A percentile compares a stretch with the other conserved stretches of the same genome.
Evolutionary conservation across 75 land plant species (phyloP).

Genomic region (Cunninghamia lanceolata): DNA sequence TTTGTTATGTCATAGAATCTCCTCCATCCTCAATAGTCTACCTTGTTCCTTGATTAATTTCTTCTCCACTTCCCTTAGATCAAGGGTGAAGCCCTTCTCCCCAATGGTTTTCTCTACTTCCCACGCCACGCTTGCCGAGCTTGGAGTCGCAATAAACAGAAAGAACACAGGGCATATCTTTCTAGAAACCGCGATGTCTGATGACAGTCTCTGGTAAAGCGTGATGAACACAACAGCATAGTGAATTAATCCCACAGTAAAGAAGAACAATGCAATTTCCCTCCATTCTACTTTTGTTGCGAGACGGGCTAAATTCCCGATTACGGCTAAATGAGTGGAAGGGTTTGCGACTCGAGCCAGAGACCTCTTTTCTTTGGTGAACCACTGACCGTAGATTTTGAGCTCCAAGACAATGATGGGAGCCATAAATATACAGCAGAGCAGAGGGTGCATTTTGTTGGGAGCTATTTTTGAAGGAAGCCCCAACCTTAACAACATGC

Average conservation of each 20-base stretch:
- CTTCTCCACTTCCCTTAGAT: too few relatives aligned
- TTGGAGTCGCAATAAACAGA: conserved; percentile 50
- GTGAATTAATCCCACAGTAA: conserved; percentile 72
- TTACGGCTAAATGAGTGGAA: conserved; percentile 62
- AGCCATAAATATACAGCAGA: conserved; percentile 67
- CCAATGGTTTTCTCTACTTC: too few relatives aligned
- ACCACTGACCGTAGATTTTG: conserved; percentile 24
- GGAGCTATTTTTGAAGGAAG: too few relatives aligned
- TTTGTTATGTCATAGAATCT: too few relatives aligned
- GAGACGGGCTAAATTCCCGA: conserved; percentile 59
- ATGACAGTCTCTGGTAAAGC: too few relatives aligned
- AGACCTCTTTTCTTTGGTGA: conserved; percentile 66
- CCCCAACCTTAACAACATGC: too few relatives aligned
- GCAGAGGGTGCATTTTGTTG: conserved; percentile 20
- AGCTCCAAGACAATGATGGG: conserved; percentile 61
- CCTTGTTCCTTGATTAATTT: too few relatives aligned
- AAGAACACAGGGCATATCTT: conserved; percentile 82
- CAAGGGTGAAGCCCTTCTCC: too few relatives aligned
- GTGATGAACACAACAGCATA: conserved; percentile 66
- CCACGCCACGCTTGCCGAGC: conserved; percentile 52
- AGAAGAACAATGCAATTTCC: conserved; percentile 72
- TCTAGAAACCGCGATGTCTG: too few relatives aligned
- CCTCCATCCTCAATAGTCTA: too few relatives aligned
- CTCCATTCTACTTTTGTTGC: conserved; percentile 64
- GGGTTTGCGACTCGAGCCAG: conserved; percentile 82